Evolutionary conservation across 306 rosid species (phyloP).

Genomic region (Oemleria cerasiformis): DNA sequence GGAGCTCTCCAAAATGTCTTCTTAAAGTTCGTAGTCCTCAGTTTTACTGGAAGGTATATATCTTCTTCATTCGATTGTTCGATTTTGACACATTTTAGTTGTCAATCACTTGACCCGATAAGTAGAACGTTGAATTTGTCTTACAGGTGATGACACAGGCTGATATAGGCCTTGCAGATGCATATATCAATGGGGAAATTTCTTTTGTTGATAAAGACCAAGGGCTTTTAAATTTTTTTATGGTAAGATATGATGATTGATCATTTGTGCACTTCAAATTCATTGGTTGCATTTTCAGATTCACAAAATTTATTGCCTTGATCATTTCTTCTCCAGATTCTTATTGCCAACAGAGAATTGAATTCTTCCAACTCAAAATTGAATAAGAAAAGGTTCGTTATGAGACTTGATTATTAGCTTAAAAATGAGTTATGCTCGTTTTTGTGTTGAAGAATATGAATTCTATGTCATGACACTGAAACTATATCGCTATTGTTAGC

Average conservation of each 20-base stretch:
- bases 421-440: background rate
- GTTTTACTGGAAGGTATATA: constrained; percentile 85
- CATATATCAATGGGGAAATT: constrained; percentile 71
- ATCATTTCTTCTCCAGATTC: constrained; percentile 50
- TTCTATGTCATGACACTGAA: no score
- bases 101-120: background rate
- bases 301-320: background rate
- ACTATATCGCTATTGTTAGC: background rate
- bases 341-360: constrained; percentile 75
- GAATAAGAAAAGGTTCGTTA: constrained; percentile 54
- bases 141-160: constrained; percentile 82
- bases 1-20: constrained; percentile 38
- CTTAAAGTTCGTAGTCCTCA: constrained; percentile 71
- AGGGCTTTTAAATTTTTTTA: constrained; percentile 62
- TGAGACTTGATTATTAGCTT: background rate
- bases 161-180: constrained; percentile 93
- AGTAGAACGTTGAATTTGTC: constrained; percentile 5
- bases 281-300: constrained; percentile 4
- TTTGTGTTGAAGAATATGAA: no score
- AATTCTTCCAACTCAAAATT: constrained; percentile 43
- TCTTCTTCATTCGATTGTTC: background rate
- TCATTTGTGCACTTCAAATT: background rate
- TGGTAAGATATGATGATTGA: constrained; percentile 47
- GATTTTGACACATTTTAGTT: background rate
- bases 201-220: constrained; percentile 69